Base-by-base conservation (phyloP, 2,329 filamentous ascomycete genomes). In the Diplodia scrobiculata region DNA sequence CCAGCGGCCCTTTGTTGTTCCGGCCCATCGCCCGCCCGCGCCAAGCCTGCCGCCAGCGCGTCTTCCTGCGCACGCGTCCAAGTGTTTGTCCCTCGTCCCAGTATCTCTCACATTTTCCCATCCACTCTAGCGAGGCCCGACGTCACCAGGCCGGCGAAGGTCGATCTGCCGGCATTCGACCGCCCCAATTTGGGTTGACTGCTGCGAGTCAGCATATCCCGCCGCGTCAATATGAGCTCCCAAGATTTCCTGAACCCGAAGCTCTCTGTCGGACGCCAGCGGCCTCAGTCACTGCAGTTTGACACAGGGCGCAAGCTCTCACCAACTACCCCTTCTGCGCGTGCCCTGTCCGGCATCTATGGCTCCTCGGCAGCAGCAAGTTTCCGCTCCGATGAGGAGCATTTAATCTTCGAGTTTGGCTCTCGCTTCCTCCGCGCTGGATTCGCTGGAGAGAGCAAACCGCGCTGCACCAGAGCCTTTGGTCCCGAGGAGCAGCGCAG, bases 381-480 rank as follows among this genome's bases (percentile, higher is more conserved):
- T 27, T 86, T 84, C 68, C 85, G 87, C 21, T 73, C 75, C 58
- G 83, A 87, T 66, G 92, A 97, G 72, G 95, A 99, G 73, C 95
- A 97, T 70, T 83, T 89, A 6, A 84, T 99, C 50, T 82, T 97
- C 62, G 92, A 98, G 75, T 76, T 98, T 41, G 93, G 92, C 0
- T 86, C 91, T 10, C 86, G 94, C 25, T 89, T 87, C 77, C 77
- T 98, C 29, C 87, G 90, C 52, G 89, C 90, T 10, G 95, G 95
- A 0, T 95, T 97, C 74, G 91, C 93, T 5, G 93, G 93, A 62
- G 93, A 97, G 76, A 85, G 88, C 51, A 79, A 83, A 2, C 92
- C 92, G 17, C 80, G 84, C 70, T 96, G 94, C 75, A 83, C 84
- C 14, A 79, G 93, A 25, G 82, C 84, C 25, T 94, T 92, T 75